A percentile compares a stretch with the other conserved stretches of the same genome.
Evolutionary conservation across 768 basidiomycete genomes (phyloP).

Genomic region (Leucosporidium scottii): DNA sequence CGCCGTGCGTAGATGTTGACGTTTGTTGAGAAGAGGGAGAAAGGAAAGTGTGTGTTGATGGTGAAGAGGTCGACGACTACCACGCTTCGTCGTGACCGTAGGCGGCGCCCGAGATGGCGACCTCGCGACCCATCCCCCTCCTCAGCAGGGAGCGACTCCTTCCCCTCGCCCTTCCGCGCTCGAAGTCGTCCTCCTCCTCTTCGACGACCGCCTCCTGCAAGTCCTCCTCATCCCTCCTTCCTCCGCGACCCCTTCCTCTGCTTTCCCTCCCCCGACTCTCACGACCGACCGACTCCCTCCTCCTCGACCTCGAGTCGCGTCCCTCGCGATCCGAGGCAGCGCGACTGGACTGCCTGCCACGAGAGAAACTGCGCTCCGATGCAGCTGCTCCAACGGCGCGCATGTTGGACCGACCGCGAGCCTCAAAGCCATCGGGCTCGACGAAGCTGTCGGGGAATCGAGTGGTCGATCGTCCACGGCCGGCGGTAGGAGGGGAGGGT

Average conservation of each 20-base stretch:
- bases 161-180: slow-evolving; percentile 11
- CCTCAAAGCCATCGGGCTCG: background rate
- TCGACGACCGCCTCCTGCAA: too few species aligned
- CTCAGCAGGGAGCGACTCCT: slow-evolving; percentile 9
- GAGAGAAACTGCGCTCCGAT: too few species aligned
- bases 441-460: background rate
- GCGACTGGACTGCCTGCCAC: background rate
- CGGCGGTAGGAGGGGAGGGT: slow-evolving; percentile 13
- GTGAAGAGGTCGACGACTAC: too few species aligned
- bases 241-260: too few species aligned
- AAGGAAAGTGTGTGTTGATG: too few species aligned
- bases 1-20: too few species aligned
- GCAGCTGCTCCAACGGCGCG: slow-evolving; percentile 4
- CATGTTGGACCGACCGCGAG: slow-evolving; percentile 7
- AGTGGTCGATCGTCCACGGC: slow-evolving; percentile 15
- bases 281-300: too few species aligned
- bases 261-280: too few species aligned
- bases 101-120: too few species aligned
- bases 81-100: too few species aligned
- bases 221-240: too few species aligned
- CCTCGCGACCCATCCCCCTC: slow-evolving; percentile 18
- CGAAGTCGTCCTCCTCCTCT: slow-evolving; percentile 2
- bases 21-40: too few species aligned
- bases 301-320: background rate
- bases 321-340: slow-evolving; percentile 2